Base-by-base conservation (phyloP, 1,284 basidiomycete species). In the Neolentinus lepideus region DNA sequence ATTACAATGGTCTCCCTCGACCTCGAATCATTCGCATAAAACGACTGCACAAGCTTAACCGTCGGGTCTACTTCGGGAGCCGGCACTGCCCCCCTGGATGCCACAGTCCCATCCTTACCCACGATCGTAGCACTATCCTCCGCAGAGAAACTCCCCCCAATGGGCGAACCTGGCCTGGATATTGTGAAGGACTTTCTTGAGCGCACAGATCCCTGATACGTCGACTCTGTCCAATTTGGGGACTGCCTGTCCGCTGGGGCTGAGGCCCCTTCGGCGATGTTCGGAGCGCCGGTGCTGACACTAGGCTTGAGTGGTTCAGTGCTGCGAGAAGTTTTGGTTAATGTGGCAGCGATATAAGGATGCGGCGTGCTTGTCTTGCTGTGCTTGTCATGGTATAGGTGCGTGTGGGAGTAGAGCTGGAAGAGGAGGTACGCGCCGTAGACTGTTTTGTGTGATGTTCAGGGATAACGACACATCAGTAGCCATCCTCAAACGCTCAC, bases 341-440 rank as follows among this genome's bases (percentile, higher is more conserved):
- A 9, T 4, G 12, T 31, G 6, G 29, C 38, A 4, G 19, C 29
- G 51, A 25, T 12, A 31, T 19, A 21, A 16, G 29, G 29, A 12
- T 24, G 36, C 22, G 35, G 51, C 12, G n/a, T 21, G 26, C 54
- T n/a, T 46, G 29, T 9, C 14, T 38, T 21, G 29, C 11, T 8
- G 29, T 12, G 29, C 29, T 31, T 31, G 31, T 88, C 85, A 10
- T 78, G 69, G 66, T 91, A 95, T 4, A 94, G 73, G 33, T 77
- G 69, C 48, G 88, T 80, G 71, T 96, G 93, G 0, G 91, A 90
- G 68, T 84, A 92, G 10, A 96, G 83, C 67, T 94, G 92, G 77
- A 96, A 96, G 50, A 87, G 66, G 16, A 95, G 78, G 66, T 91
- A 93, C 22, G 76, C 80, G 1, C 69, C 67, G 68, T 94, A 92